Conservation (phyloP, 228 moss, liverwort and hornwort genomes). For the Sphagnum fallax region DNA sequence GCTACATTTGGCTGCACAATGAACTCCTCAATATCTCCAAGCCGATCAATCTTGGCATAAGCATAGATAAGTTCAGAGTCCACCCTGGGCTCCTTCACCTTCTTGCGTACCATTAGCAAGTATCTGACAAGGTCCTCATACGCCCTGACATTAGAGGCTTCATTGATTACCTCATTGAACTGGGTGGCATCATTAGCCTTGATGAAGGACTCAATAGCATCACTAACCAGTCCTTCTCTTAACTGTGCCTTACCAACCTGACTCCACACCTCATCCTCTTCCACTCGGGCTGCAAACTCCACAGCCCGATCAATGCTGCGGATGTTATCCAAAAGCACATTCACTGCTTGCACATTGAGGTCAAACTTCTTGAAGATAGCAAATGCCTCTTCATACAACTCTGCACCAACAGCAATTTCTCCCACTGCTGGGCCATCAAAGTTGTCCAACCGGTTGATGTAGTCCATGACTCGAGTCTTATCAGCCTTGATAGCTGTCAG, state of each 20-base stretch:
- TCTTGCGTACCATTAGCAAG: slow-evolving; percentile 94
- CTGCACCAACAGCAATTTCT: slow-evolving; percentile 91
- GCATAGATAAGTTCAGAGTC: slow-evolving; percentile 96
- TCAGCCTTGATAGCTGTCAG: slow-evolving; percentile 98
- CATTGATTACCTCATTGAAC: slow-evolving; percentile 88
- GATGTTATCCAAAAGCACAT: slow-evolving; percentile 90
- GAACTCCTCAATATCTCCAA: slow-evolving; percentile 96
- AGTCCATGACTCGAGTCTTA: slow-evolving; percentile 94
- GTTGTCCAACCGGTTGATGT: slow-evolving; percentile 90
- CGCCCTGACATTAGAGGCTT: slow-evolving; percentile 74
- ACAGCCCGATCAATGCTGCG: slow-evolving; percentile 85
- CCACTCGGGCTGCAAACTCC: slow-evolving; percentile 95
- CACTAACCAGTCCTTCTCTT: slow-evolving; percentile 85
- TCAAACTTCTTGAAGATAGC: slow-evolving; percentile 98
- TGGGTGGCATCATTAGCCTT: slow-evolving; percentile 94
- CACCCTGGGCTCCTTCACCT: slow-evolving; percentile 93
- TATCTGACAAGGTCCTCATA: slow-evolving; percentile 93
- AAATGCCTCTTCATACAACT: slow-evolving; percentile 95
- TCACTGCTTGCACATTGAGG: slow-evolving; percentile 96
- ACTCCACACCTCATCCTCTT: slow-evolving; percentile 99
- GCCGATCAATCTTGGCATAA: slow-evolving; percentile 89
- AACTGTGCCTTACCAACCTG: slow-evolving; percentile 98
- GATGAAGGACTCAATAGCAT: slow-evolving; percentile 97
- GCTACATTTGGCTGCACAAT: slow-evolving; percentile 91
- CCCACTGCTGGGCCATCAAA: slow-evolving; percentile 99